A percentile compares a stretch with the other conserved stretches of the same genome.
These are phyloP conservation scores for Cadophora gregata DNA, from an alignment of 2,329 filamentous ascomycete genomes.

Conservation along the genomic window DNA sequence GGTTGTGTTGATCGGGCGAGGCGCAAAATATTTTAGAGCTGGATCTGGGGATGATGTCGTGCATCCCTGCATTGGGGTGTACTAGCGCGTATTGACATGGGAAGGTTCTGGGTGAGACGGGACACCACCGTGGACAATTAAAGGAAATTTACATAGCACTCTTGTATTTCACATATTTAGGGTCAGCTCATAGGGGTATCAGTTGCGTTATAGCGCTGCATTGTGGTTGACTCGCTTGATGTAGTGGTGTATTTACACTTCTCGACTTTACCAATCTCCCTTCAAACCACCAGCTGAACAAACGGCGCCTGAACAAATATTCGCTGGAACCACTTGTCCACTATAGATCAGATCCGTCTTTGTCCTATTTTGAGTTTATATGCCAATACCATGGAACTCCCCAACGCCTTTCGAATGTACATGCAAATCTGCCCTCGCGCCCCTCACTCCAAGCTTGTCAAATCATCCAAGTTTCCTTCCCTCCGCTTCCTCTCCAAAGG, in stretches of 20 bases:
- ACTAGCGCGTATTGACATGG: slow-evolving; percentile 17
- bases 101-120: background rate
- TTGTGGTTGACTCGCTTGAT: background rate
- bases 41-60: slow-evolving; percentile 1
- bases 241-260: background rate
- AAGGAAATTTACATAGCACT: too few species aligned
- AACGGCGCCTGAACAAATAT: background rate
- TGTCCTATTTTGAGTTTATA: background rate
- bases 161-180: too few species aligned
- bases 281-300: background rate
- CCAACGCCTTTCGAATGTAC: slow-evolving; percentile 37
- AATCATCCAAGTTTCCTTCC: slow-evolving; percentile 64
- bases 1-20: slow-evolving; percentile 26
- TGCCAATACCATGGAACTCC: slow-evolving; percentile 29
- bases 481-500: slow-evolving; percentile 50
- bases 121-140: background rate
- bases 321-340: background rate
- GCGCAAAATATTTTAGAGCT: slow-evolving; percentile 42
- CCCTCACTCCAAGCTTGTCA: slow-evolving; percentile 58
- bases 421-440: slow-evolving; percentile 12
- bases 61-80: slow-evolving; percentile 21
- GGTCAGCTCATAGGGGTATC: too few species aligned
- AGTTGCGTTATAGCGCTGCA: too few species aligned
- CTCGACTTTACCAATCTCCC: background rate
- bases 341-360: background rate